Percentiles rank a stretch among this genome's conserved stretches.
Evolutionary conservation across 768 basidiomycete genomes (phyloP).

Genomic region (Tricholoma flavovirens): DNA sequence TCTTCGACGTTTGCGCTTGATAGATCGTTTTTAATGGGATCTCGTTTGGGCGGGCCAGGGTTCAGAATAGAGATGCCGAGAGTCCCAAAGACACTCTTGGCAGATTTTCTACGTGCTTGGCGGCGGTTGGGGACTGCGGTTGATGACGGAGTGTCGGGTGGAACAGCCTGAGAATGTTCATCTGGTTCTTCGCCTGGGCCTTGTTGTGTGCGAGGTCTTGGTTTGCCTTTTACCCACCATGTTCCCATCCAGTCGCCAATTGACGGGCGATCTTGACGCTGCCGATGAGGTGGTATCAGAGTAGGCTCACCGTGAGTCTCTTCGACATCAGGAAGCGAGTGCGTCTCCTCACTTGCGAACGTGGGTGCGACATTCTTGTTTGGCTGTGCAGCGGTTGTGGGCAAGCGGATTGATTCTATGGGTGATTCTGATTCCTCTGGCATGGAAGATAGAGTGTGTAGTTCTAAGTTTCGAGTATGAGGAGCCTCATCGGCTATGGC

Average conservation of each 20-base stretch:
- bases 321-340: background rate
- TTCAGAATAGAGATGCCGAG: slow-evolving; percentile 66
- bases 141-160: slow-evolving; percentile 9
- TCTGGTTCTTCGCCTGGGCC: slow-evolving; percentile 14
- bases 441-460: slow-evolving; percentile 29
- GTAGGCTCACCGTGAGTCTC: slow-evolving; percentile 9
- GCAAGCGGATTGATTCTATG: slow-evolving; percentile 8
- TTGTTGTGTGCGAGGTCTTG: slow-evolving; percentile 18
- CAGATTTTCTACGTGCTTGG: slow-evolving; percentile 35
- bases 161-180: slow-evolving; percentile 14
- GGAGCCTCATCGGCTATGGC: slow-evolving; percentile 46
- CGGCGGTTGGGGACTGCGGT: slow-evolving; percentile 7
- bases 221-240: slow-evolving; percentile 50
- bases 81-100: slow-evolving; percentile 66
- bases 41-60: slow-evolving; percentile 30
- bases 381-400: slow-evolving; percentile 1
- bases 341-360: background rate
- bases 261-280: slow-evolving; percentile 42
- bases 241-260: slow-evolving; percentile 77
- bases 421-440: slow-evolving; percentile 23
- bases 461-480: slow-evolving; percentile 30
- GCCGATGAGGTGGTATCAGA: slow-evolving; percentile 13
- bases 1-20: slow-evolving; percentile 14
- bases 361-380: slow-evolving; percentile 9
- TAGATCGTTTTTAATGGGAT: background rate